Conservation (phyloP, 148 eudicot species). For the Suaeda aralocaspica region DNA sequence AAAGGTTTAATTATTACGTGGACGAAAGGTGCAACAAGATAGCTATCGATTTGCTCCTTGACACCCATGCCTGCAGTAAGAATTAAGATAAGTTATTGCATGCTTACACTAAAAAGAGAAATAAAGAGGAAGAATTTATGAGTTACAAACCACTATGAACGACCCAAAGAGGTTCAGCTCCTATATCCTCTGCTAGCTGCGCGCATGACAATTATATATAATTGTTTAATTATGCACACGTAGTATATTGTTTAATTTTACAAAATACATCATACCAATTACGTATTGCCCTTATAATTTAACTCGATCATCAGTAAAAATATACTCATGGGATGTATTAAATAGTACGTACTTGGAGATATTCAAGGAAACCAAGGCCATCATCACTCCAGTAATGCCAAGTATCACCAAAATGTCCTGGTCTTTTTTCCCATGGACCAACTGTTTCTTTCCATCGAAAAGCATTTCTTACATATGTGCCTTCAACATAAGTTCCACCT, state of each 20-base stretch:
- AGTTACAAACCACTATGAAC: slow-evolving; percentile 58
- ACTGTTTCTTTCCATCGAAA: slow-evolving; percentile 79
- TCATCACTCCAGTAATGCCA: slow-evolving; percentile 82
- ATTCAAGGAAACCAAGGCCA: slow-evolving; percentile 66
- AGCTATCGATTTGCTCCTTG: slow-evolving; percentile 42
- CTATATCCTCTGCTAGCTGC: slow-evolving; percentile 90
- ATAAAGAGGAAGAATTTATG: not conserved
- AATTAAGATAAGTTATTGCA: too few species aligned
- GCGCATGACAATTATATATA: slow-evolving; percentile 2
- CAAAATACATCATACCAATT: too few species aligned
- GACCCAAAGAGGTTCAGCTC: slow-evolving; percentile 79
- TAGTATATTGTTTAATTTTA: too few species aligned
- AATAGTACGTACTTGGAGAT: slow-evolving; percentile 52
- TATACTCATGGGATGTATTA: too few species aligned
- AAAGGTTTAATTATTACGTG: too few species aligned
- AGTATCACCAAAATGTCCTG: slow-evolving; percentile 69
- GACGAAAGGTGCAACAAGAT: slow-evolving; percentile 42
- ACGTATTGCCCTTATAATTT: too few species aligned
- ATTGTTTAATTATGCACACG: not conserved
- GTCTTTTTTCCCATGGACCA: slow-evolving; percentile 84
- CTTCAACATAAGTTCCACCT: slow-evolving; percentile 88
- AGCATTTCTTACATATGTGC: slow-evolving; percentile 51
- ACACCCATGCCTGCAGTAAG: slow-evolving; percentile 44
- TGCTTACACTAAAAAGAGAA: too few species aligned
- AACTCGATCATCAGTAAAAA: too few species aligned